phyloP scores from a whole-genome alignment of 2,329 filamentous ascomycete species.

The Hypoxylon sp. region DNA sequence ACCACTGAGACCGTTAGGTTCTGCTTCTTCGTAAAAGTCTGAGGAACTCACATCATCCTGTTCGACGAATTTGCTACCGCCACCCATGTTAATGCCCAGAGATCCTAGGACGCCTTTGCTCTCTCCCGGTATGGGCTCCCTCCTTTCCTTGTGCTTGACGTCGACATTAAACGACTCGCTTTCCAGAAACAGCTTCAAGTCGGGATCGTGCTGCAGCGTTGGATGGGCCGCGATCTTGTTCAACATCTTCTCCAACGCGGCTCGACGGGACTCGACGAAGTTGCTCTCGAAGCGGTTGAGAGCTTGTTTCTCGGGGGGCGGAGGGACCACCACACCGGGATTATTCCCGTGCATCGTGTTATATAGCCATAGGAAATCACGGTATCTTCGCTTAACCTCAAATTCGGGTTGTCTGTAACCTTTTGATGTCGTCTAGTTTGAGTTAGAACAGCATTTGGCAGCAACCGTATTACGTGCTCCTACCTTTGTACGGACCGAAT shows the following conservation, averaged over 20 bases:
- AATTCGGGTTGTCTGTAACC: constrained; percentile 95
- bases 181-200: constrained; percentile 96
- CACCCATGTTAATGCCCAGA: constrained; percentile 82
- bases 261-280: constrained; percentile 92
- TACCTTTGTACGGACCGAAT: constrained; percentile 94
- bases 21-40: neutral
- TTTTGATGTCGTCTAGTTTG: constrained; percentile 85
- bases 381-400: constrained; percentile 91
- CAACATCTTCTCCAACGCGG: constrained; percentile 95
- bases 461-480: constrained; percentile 15
- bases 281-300: constrained; percentile 96
- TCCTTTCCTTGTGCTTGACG: constrained; percentile 96
- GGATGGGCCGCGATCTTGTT: constrained; percentile 95
- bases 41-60: constrained; percentile 84
- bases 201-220: constrained; percentile 90
- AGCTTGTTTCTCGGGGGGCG: constrained; percentile 97
- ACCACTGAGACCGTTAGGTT: constrained; percentile 74
- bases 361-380: constrained; percentile 98
- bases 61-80: constrained; percentile 90
- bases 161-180: constrained; percentile 97
- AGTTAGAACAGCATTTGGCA: constrained; percentile 36
- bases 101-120: constrained; percentile 94
- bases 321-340: constrained; percentile 93
- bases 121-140: constrained; percentile 86
- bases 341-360: constrained; percentile 94